Base-by-base conservation (phyloP, 352 stramenopile species). In the Plasmopara halstedii region DNA sequence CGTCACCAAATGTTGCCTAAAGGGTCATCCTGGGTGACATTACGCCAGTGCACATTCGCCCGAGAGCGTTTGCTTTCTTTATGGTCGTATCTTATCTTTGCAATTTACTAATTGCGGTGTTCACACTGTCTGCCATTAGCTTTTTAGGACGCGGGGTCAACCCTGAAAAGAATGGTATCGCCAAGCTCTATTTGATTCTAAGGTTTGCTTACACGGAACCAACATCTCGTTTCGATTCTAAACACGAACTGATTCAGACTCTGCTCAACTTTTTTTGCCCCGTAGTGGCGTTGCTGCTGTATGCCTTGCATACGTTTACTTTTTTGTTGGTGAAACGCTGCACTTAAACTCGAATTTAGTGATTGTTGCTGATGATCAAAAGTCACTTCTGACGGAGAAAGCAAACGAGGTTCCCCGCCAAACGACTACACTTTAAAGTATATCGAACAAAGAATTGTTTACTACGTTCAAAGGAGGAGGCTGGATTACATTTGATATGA, bases 11-110 rank as follows among this genome's bases (percentile, higher is more conserved):
- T n/a, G n/a, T n/a, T 27, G 23, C 23, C 8, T 8, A 4, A 22
- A 94, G 82, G 83, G 76, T 94, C 11, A 62, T 95, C 15, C 53
- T 95, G 19, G 75, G 73, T 14, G 85, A 96, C 36, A 90, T 95
- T 42, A 93, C 90, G 5, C 83, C 83, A 0, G 88, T 92, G 26
- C 64, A 87, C 34, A 85, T 95, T 25, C 76, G 86, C 14, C 79
- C 78, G 13, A 82, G 73, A 23, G 85, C 82, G 20, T 91, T 95
- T 26, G 65, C 75, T 22, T 60, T 95, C 23, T 95, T 90, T 53
- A 92, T 94, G 73, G 69, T 67, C 9, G 60, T 75, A 22, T 92
- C 83, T 49, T 96, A 92, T 57, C 58, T 87, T 7, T 87, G 79
- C 56, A 95, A 95, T 58, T 84, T 90, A 18, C 17, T 85, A 19